Percentiles rank a stretch among this genome's conserved stretches.
Conservation (phyloP, 805 yeast species). For the Aciculoconidium aculeatum region DNA sequence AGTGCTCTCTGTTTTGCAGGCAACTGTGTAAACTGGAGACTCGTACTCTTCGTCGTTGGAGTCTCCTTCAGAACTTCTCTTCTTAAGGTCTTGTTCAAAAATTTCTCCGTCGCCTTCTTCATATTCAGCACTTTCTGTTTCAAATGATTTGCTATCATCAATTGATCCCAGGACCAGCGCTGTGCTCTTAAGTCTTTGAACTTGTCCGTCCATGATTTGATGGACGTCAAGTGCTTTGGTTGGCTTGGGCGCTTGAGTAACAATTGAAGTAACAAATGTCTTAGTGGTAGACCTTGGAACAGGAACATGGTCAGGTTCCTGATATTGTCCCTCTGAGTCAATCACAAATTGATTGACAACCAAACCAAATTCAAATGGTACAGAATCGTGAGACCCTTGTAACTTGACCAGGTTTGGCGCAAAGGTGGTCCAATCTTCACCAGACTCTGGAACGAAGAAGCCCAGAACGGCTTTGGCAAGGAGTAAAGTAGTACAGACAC, state of each 20-base stretch:
- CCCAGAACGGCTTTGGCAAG: slow-evolving; percentile 9
- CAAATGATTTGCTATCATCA: neutral
- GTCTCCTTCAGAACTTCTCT: slow-evolving; percentile 1
- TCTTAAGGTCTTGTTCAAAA: slow-evolving; percentile 3
- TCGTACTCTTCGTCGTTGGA: slow-evolving; percentile 4
- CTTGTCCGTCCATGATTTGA: slow-evolving; percentile 27
- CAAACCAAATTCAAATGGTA: slow-evolving; percentile 32
- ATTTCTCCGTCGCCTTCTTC: slow-evolving; percentile 4
- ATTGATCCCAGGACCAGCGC: neutral
- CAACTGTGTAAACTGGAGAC: slow-evolving; percentile 23
- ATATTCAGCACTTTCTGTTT: slow-evolving; percentile 6
- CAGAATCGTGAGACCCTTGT: slow-evolving; percentile 17
- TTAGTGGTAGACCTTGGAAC: slow-evolving; percentile 8
- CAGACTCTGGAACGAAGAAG: slow-evolving; percentile 21
- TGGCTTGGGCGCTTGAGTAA: slow-evolving; percentile 18
- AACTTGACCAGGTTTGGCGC: slow-evolving; percentile 15
- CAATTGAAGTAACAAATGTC: slow-evolving; percentile 10
- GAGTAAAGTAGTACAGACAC: slow-evolving; percentile 2
- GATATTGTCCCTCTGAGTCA: slow-evolving; percentile 16
- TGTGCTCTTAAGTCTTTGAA: slow-evolving; percentile 13
- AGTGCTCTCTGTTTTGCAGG: slow-evolving; percentile 21
- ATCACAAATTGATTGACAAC: slow-evolving; percentile 23
- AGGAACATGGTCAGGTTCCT: slow-evolving; percentile 12
- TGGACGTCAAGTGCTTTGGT: slow-evolving; percentile 16
- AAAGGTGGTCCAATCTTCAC: slow-evolving; percentile 31